Percentiles rank a stretch among this genome's conserved stretches.
Conservation (phyloP, 2,329 filamentous ascomycete genomes). For the Aspergillus fischeri region DNA sequence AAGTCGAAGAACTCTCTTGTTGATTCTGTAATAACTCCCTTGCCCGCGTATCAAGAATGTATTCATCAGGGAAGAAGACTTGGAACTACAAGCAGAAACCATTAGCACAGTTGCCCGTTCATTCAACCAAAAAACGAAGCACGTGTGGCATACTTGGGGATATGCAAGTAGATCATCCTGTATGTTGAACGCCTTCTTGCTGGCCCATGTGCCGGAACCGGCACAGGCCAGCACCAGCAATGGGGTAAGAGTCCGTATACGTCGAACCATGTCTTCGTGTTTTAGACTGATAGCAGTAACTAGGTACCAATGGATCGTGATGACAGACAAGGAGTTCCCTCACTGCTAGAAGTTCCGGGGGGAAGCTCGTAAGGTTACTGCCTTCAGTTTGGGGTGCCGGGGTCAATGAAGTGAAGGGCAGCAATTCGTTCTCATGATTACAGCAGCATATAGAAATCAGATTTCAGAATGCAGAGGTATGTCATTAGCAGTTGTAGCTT, state of each 20-base stretch:
- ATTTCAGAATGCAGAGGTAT: background rate
- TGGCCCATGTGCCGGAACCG: conserved; percentile 42
- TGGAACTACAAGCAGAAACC: conserved; percentile 62
- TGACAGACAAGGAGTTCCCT: conserved; percentile 7
- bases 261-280: conserved; percentile 22
- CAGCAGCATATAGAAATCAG: background rate
- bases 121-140: background rate
- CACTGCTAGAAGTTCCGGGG: background rate
- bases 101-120: background rate
- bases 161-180: conserved; percentile 83
- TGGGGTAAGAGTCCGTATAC: conserved; percentile 18
- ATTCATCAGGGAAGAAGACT: conserved; percentile 68
- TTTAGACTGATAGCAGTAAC: background rate
- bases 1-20: conserved; percentile 12
- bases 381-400: background rate
- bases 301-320: background rate
- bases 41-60: conserved; percentile 68
- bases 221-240: conserved; percentile 31
- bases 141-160: conserved; percentile 62
- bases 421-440: background rate
- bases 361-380: background rate
- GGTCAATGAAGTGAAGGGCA: background rate
- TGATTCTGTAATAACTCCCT: conserved; percentile 48
- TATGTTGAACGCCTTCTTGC: conserved; percentile 69
- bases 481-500: background rate